Base-by-base conservation (phyloP, 345 rosid genomes). In the Ceriops tagal region DNA sequence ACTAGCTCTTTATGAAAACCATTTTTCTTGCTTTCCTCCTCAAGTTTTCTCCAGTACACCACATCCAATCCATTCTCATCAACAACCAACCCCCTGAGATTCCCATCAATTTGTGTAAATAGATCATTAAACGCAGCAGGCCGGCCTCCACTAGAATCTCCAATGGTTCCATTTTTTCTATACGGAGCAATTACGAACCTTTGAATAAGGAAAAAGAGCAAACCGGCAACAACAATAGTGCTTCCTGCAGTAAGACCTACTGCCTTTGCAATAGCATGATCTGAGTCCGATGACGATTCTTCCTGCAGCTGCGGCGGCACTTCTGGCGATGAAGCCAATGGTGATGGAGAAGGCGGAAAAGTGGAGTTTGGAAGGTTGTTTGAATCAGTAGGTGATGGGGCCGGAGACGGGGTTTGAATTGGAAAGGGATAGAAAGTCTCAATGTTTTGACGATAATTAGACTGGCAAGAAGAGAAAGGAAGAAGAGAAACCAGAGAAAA, bases 11-110 rank as follows among this genome's bases (percentile, higher is more conserved):
- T 83, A 27, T 58, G 65, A 20, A 72, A 79, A 56, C 77, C 69
- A 27, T 28, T 53, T 58, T 46, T 76, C 68, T 57, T 78, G 28
- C 67, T 77, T 24, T 79, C 81, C 8, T 37, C 80, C 63, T 85
- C 78, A 31, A 84, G 81, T 65, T 78, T 78, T 66, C 80, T 87
- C 97, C 97, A 91, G 43, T 89, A 93, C 66, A 88, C 73, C 64
- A 91, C 92, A 73, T 91, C 97, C 59, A 86, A 75, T 1, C 98
- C 97, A 26, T 89, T 68, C 71, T 89, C 97, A 58, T 93, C 93
- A 28, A 87, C 83, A 11, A 89, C 81, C 75, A 89, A 10, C 8
- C 89, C 91, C 67, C 80, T 80, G 35, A 87, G 52, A 70, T 78
- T 77, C 35, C 85, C 84, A 22, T 79, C 84, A 62, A 74, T 64